A percentile compares a stretch with the other conserved stretches of the same genome.
phyloP scores from a whole-genome alignment of 768 basidiomycete genomes.

The Hortiboletus campestris region DNA sequence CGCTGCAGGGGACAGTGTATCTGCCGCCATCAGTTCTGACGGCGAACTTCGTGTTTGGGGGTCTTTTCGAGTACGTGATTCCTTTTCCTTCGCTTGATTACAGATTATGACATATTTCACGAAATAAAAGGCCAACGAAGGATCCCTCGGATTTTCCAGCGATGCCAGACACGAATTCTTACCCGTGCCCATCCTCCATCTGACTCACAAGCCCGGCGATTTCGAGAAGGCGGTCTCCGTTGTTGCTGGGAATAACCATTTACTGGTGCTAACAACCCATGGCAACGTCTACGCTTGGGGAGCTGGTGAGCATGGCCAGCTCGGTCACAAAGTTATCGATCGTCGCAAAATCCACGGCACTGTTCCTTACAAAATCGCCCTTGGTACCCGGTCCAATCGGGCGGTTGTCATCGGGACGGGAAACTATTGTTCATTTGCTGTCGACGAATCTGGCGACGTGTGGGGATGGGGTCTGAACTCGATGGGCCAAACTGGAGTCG shows the following conservation, averaged over 20 bases:
- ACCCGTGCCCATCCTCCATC: slow-evolving; percentile 58
- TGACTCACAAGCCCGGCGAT: slow-evolving; percentile 61
- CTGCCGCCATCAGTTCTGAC: slow-evolving; percentile 74
- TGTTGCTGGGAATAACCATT: slow-evolving; percentile 84
- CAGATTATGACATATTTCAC: slow-evolving; percentile 3
- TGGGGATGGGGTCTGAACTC: slow-evolving; percentile 98
- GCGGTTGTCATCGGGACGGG: slow-evolving; percentile 78
- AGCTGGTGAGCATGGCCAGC: slow-evolving; percentile 85
- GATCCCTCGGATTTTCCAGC: slow-evolving; percentile 79
- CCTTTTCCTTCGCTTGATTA: not conserved
- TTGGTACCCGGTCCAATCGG: slow-evolving; percentile 65
- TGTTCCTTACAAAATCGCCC: slow-evolving; percentile 78
- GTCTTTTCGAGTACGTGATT: slow-evolving; percentile 72
- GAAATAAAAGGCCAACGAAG: slow-evolving; percentile 61
- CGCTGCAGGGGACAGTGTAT: slow-evolving; percentile 85
- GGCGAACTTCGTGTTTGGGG: slow-evolving; percentile 89
- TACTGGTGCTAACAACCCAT: slow-evolving; percentile 83
- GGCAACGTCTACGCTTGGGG: slow-evolving; percentile 91
- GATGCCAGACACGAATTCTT: slow-evolving; percentile 64
- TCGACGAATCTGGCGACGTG: slow-evolving; percentile 77
- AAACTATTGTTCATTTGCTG: slow-evolving; percentile 85
- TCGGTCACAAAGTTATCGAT: slow-evolving; percentile 87
- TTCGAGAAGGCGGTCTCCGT: slow-evolving; percentile 71
- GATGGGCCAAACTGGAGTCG: slow-evolving; percentile 79
- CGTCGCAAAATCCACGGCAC: slow-evolving; percentile 89